Base-by-base conservation (phyloP, 345 rosid genomes). In the Turnera subulata region DNA sequence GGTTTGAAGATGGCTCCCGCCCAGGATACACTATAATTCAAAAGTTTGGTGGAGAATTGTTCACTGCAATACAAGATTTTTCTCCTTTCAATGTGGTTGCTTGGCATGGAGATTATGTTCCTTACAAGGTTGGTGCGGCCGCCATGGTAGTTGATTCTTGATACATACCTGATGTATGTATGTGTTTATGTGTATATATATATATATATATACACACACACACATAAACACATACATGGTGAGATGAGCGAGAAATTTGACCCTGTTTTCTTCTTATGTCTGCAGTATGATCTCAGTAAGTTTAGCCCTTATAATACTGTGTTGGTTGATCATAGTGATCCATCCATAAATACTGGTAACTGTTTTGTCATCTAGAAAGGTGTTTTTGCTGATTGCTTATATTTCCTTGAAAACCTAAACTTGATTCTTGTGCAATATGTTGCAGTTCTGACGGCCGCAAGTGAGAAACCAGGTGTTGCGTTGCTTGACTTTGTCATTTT, bases 31-130 rank as follows among this genome's bases (percentile, higher is more conserved):
- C 81, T 4, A 75, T 92, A 16, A 68, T 82, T 53, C 96, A 89
- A 62, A 92, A 92, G 78, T 92, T 77, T 68, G 98, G 95, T 10
- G 96, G 96, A 23, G 91, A 84, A 62, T 81, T 89, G 6, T 89
- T 86, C 71, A 81, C 82, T 22, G 98, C 96, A 3, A 89, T 63
- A 58, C 96, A 92, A 78, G 98, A 89, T 69, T 93, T 93, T 73
- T 85, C 99, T 69, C 97, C 99, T 40, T 93, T 93, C 70, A 93
- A 93, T 65, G 94, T 86, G 5, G 96, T 85, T 50, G 91, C 99
- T 58, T 93, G 99, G 99, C 99, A 89, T 82, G 99, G 99, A 65
- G 89, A 89, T 68, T 89, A 89, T 65, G 84, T 78, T 39, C 97
- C 99, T 35, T 89, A 83, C 64, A 93, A 93, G 91, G 99, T 83